These are phyloP conservation scores for Neofusicoccum parvum DNA, from an alignment of 2,329 filamentous ascomycete species.

Conservation along the genomic window DNA sequence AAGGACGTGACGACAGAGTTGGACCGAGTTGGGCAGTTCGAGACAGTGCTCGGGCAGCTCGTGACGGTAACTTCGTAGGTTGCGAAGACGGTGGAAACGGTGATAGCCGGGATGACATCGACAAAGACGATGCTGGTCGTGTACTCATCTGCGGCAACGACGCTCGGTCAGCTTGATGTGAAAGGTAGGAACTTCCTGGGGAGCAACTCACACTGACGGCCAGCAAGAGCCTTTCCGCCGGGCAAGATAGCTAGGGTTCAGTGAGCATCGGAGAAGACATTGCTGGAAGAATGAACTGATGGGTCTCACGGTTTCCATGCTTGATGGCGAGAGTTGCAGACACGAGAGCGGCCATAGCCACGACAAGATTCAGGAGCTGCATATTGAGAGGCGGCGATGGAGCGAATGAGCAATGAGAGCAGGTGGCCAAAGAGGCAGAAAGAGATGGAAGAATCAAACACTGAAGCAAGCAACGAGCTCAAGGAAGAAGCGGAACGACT, in stretches of 20 bases:
- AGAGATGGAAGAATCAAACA: background rate
- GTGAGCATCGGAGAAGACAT: background rate
- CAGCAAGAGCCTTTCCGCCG: background rate
- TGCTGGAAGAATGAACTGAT: background rate
- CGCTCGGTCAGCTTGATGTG: background rate
- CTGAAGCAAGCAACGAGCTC: background rate
- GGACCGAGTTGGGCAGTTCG: conserved; percentile 41
- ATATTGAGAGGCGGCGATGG: conserved; percentile 2
- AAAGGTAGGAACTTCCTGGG: background rate
- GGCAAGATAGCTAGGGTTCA: background rate
- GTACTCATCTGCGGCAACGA: background rate
- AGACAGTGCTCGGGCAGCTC: conserved; percentile 42
- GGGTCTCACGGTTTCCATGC: conserved; percentile 1
- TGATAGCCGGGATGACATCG: conserved; percentile 35
- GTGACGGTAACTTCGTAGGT: conserved; percentile 48
- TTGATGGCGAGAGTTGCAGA: conserved; percentile 9
- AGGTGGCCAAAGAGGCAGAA: background rate
- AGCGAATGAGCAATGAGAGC: background rate
- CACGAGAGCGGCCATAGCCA: conserved; percentile 14
- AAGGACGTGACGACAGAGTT: conserved; percentile 43
- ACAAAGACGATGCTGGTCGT: conserved; percentile 25
- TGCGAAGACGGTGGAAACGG: conserved; percentile 45
- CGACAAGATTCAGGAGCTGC: conserved; percentile 17
- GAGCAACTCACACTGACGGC: background rate
- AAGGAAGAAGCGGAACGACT: conserved; percentile 15